Conservation (phyloP, 441 rosid species). For the Jatropha podagrica region DNA sequence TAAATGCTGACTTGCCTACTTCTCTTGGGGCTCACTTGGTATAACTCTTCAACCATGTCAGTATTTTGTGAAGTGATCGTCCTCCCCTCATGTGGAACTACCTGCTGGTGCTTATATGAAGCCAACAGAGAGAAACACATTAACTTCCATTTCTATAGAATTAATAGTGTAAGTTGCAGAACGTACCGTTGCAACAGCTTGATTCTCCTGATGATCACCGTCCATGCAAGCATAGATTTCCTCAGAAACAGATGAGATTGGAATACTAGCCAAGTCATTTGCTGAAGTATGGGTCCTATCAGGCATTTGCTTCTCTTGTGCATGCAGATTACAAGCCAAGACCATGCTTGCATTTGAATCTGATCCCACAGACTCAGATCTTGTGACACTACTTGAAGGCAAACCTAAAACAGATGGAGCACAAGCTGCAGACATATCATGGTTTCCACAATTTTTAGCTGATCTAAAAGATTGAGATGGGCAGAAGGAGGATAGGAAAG, state of each 20-base stretch:
- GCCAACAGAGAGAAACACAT: constrained; percentile 16
- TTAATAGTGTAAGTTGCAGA: constrained; percentile 17
- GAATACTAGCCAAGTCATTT: constrained; percentile 12
- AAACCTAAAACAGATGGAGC: constrained; percentile 17
- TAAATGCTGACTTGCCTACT: constrained; percentile 31
- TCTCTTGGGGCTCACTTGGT: constrained; percentile 26
- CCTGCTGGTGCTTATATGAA: constrained; percentile 17
- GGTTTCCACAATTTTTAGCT: constrained; percentile 18
- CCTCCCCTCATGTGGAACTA: constrained; percentile 21
- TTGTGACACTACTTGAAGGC: constrained; percentile 6
- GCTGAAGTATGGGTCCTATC: constrained; percentile 5
- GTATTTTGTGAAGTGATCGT: constrained; percentile 18
- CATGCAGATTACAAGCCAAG: constrained; percentile 14
- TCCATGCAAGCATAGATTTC: constrained; percentile 8
- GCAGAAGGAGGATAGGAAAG: constrained; percentile 6
- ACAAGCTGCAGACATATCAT: constrained; percentile 1
- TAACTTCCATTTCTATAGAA: constrained; percentile 4
- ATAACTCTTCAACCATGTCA: constrained; percentile 19
- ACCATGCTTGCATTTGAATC: constrained; percentile 14
- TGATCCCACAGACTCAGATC: constrained; percentile 17
- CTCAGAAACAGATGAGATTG: constrained; percentile 11
- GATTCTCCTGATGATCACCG: constrained; percentile 21
- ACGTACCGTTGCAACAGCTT: constrained; percentile 10
- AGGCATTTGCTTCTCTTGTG: constrained; percentile 15
- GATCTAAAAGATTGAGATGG: constrained; percentile 18